Percentiles rank a stretch among this genome's conserved stretches.
These are phyloP conservation scores for Xylaria cubensis DNA, from an alignment of 495 filamentous ascomycete genomes.

Conservation along the genomic window DNA sequence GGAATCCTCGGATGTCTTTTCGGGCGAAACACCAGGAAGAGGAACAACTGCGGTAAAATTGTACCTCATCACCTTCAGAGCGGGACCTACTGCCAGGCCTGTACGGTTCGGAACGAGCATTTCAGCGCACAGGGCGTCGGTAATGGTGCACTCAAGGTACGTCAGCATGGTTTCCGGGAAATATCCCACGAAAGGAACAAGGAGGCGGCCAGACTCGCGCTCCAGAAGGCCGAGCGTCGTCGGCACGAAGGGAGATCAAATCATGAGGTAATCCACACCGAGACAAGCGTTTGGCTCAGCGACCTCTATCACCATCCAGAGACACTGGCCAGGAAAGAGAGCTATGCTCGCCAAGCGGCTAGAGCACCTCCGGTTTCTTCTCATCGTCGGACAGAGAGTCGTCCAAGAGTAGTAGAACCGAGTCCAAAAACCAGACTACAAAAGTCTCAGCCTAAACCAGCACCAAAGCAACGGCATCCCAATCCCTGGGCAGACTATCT, in stretches of 20 bases:
- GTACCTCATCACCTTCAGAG: slow-evolving; percentile 31
- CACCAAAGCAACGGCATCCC: slow-evolving; percentile 6
- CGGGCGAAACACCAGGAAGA: slow-evolving; percentile 16
- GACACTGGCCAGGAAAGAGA: slow-evolving; percentile 26
- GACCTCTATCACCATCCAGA: slow-evolving; percentile 33
- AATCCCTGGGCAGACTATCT: not conserved
- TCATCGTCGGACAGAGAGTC: not conserved
- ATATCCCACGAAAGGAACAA: slow-evolving; percentile 21
- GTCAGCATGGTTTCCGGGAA: slow-evolving; percentile 23
- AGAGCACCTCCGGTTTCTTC: slow-evolving; percentile 29
- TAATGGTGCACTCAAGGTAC: slow-evolving; percentile 32
- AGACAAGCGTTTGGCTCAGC: slow-evolving; percentile 32
- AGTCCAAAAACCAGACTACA: not conserved
- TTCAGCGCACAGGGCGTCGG: slow-evolving; percentile 26
- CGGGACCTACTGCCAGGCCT: slow-evolving; percentile 30
- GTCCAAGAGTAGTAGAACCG: too few species aligned
- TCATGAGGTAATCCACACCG: not conserved
- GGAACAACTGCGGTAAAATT: slow-evolving; percentile 35
- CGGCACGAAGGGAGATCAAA: not conserved
- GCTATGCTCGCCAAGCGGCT: slow-evolving; percentile 17
- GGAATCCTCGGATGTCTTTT: slow-evolving; percentile 28
- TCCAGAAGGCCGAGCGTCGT: slow-evolving; percentile 9
- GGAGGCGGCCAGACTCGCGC: not conserved
- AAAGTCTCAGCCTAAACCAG: slow-evolving; percentile 12
- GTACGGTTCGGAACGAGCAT: slow-evolving; percentile 21